Evolutionary conservation across 768 basidiomycete species (phyloP).

Genomic region (Imleria badia): DNA sequence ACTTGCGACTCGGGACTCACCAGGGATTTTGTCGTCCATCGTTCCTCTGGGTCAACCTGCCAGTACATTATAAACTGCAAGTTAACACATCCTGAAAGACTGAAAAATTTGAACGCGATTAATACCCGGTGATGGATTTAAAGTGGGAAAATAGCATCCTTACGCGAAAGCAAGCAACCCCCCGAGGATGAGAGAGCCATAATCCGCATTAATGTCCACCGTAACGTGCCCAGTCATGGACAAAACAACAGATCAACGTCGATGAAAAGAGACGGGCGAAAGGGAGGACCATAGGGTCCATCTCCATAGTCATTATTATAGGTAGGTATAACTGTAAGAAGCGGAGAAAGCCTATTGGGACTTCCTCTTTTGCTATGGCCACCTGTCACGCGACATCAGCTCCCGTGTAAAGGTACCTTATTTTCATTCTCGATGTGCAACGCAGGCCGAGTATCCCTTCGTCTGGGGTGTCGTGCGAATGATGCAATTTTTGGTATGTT

Average conservation of each 20-base stretch:
- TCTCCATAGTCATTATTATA: constrained; percentile 1
- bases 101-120: constrained; percentile 1
- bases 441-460: no score
- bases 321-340: not conserved
- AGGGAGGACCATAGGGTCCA: not conserved
- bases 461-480: no score
- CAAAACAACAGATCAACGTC: not conserved
- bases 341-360: not conserved
- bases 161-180: constrained; percentile 23
- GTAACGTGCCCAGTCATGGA: not conserved
- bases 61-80: constrained; percentile 28
- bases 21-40: constrained; percentile 16
- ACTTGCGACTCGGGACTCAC: constrained; percentile 7
- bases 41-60: constrained; percentile 16
- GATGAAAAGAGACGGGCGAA: not conserved
- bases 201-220: constrained; percentile 4
- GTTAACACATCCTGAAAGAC: constrained; percentile 27
- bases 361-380: not conserved
- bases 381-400: not conserved
- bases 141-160: not conserved
- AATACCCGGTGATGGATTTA: not conserved
- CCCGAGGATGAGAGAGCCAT: constrained; percentile 22
- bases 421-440: no score
- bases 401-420: not conserved
- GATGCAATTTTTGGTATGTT: no score